Evolutionary conservation across 129 eudicot genomes (phyloP).

Genomic region (Ambrosia trifida): DNA sequence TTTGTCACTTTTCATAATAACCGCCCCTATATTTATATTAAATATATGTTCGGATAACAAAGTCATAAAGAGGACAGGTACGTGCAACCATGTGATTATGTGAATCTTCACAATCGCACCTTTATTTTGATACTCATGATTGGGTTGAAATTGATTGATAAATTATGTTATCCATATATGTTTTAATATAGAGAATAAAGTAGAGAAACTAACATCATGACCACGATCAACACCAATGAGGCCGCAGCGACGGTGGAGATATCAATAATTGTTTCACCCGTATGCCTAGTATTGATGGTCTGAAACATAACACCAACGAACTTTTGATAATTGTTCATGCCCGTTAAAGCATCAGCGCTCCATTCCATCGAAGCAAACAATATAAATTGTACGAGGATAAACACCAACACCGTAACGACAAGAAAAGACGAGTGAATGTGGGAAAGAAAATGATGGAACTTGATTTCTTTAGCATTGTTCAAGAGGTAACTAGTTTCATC

Average conservation of each 20-base stretch:
- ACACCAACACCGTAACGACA: constrained; percentile 47
- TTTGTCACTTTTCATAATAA: too few species aligned
- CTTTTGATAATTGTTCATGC: constrained; percentile 49
- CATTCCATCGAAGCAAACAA: constrained; percentile 58
- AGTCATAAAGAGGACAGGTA: background rate
- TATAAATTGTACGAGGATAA: constrained; percentile 42
- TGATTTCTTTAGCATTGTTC: constrained; percentile 31
- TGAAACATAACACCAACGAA: constrained; percentile 56
- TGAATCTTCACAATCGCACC: constrained; percentile 21
- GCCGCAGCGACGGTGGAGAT: constrained; percentile 60
- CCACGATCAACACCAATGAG: constrained; percentile 55
- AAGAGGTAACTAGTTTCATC: constrained; percentile 49
- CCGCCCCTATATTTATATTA: too few species aligned
- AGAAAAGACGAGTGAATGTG: constrained; percentile 35
- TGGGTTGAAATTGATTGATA: background rate
- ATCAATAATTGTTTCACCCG: constrained; percentile 68
- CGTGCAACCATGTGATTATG: constrained; percentile 30
- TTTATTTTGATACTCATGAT: background rate
- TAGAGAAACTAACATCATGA: constrained; percentile 64
- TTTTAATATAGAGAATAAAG: background rate
- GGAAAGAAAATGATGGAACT: constrained; percentile 61
- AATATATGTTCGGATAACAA: background rate
- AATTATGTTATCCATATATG: background rate
- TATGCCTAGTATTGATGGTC: constrained; percentile 59
- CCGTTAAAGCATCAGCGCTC: constrained; percentile 35